Evolutionary conservation across 805 yeast genomes (phyloP).

Genomic region (Saccharomycopsis fermentans): DNA sequence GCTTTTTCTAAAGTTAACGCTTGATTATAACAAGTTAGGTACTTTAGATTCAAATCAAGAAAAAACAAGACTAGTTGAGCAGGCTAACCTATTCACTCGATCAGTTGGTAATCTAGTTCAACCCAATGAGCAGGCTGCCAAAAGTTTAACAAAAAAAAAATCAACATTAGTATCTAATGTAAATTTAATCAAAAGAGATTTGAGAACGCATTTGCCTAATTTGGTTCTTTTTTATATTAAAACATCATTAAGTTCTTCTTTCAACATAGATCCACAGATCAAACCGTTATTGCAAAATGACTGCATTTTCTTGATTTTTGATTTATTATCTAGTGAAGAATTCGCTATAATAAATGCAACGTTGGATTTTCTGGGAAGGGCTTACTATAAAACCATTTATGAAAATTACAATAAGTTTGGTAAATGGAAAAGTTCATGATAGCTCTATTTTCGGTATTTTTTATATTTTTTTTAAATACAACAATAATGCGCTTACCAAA

Average conservation of each 20-base stretch:
- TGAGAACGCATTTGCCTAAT: conserved; percentile 55
- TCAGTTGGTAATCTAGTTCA: conserved; percentile 63
- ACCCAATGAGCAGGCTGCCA: conserved; percentile 37
- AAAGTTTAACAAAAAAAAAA: conserved; percentile 22
- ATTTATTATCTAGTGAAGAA: conserved; percentile 59
- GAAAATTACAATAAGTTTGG: conserved; percentile 68
- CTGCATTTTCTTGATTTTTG: conserved; percentile 57
- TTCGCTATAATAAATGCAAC: conserved; percentile 50
- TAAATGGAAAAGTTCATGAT: conserved; percentile 46
- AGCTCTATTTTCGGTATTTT: neutral
- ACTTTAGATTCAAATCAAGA: neutral
- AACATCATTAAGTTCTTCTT: conserved; percentile 39
- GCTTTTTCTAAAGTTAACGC: conserved; percentile 28
- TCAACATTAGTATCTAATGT: conserved; percentile 43
- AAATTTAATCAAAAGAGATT: conserved; percentile 42
- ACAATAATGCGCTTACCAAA: neutral
- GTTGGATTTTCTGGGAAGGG: conserved; percentile 60
- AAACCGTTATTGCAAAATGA: conserved; percentile 37
- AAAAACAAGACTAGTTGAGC: conserved; percentile 14
- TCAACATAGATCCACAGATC: conserved; percentile 29
- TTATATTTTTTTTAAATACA: neutral
- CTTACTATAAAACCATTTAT: conserved; percentile 56
- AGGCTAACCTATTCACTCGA: conserved; percentile 46
- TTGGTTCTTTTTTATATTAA: conserved; percentile 50
- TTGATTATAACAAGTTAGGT: neutral